These are phyloP conservation scores for Globisporangium rhizosaccharum DNA, from an alignment of 352 stramenopile genomes.

Conservation along the genomic window DNA sequence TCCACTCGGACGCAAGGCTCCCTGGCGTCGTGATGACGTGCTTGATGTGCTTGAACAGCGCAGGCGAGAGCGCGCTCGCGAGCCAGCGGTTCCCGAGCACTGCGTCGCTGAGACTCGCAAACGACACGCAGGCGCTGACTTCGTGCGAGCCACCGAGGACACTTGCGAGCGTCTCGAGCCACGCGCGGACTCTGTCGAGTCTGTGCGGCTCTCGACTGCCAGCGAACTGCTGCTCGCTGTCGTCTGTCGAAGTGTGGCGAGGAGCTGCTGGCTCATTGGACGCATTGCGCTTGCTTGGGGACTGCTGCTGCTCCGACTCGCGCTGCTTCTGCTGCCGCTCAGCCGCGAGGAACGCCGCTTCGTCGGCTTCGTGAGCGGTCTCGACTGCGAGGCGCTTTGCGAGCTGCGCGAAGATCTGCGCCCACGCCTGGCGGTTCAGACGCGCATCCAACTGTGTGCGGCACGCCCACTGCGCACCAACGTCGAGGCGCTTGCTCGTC, in stretches of 20 bases:
- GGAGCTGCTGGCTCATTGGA: no score
- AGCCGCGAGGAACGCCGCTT: constrained; percentile 28
- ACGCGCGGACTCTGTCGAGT: not conserved
- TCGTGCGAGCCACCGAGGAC: constrained; percentile 33
- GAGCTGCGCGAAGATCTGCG: constrained; percentile 48
- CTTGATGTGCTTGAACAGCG: constrained; percentile 20
- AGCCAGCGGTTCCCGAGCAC: constrained; percentile 43
- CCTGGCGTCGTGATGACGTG: constrained; percentile 30
- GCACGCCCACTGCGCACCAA: constrained; percentile 43
- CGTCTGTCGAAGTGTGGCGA: not conserved
- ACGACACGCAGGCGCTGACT: constrained; percentile 35
- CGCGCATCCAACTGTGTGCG: constrained; percentile 47
- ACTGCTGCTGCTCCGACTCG: constrained; percentile 9
- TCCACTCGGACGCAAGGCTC: constrained; percentile 43
- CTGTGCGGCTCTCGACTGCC: not conserved
- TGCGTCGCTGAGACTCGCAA: constrained; percentile 22
- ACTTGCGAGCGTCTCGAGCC: constrained; percentile 20
- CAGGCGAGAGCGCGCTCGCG: constrained; percentile 21
- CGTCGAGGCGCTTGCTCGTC: constrained; percentile 47
- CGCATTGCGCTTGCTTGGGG: constrained; percentile 1
- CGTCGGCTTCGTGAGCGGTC: constrained; percentile 21
- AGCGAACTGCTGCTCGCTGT: not conserved
- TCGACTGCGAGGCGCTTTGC: constrained; percentile 34
- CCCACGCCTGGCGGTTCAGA: constrained; percentile 45
- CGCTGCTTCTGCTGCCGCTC: constrained; percentile 16